Evolutionary conservation across 2,329 filamentous ascomycete species (phyloP), one percentile per base, ranked within the genome.

Genomic region (Aspergillus fijiensis): DNA sequence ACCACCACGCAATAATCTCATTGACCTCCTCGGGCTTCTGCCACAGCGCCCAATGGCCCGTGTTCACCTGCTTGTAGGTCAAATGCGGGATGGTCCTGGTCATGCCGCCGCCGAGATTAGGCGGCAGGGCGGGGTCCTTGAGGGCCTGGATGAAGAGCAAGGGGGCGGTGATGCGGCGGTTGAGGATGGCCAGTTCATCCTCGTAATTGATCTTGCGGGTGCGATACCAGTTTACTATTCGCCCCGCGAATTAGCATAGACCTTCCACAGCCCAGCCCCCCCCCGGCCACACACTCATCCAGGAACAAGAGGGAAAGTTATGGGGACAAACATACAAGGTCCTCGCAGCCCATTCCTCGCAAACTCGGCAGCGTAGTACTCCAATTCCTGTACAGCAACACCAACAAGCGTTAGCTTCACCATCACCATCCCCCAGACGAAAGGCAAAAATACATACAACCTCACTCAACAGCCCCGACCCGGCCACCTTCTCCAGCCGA

Each of bases 1-100:
- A 66, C 85, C 92, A 96, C 59, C 83, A 80, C 58, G 79, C 81
- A 66, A 96, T 81, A 61, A 87, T 79, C 53, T 72, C 74, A 74
- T 97, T 97, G 3, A 91, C 85, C 67, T 89, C 85, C 23, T 82
- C 84, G 0, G 89, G 83, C 64, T 84, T 85, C 80, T 96, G 86
- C 80, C 86, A 88, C 72, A 96, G 77, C 50, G 89, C 90, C 94
- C 94, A 98, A 76, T 98, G 95, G 19, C 83, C 80, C 0, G 89
- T 83, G 39, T 87, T 76, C 57, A 96, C 88, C 72, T 90, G 85
- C 9, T 78, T 82, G 61, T 83, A 81, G 7, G 85, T 89, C 69
- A 96, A 75, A 51, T 86, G 82, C 2, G 85, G 83, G 61, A 94
- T 86, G 63, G 80, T 78, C 64, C 81, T 79, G 21, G 87, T 87